Conservation (phyloP, 1,284 basidiomycete species). For the Boletellus dicymbophilus region DNA sequence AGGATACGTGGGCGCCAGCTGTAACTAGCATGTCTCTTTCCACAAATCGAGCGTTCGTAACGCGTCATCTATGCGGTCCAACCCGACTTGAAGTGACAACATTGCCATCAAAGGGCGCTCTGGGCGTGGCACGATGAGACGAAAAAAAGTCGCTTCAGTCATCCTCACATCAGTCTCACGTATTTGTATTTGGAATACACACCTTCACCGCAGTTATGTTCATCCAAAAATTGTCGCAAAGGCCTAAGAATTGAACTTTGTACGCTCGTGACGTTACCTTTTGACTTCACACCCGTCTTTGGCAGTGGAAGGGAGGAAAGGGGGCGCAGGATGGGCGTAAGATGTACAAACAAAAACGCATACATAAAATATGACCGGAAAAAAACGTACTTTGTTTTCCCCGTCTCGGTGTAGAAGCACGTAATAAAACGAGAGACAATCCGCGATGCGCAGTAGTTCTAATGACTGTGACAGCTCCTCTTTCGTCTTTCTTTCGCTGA, state of each 20-base stretch:
- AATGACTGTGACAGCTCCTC: constrained; percentile 28
- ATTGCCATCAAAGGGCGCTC: constrained; percentile 28
- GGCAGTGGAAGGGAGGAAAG: no score
- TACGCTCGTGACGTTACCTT: constrained; percentile 20
- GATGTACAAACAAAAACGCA: no score
- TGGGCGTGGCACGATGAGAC: constrained; percentile 7
- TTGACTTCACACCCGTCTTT: constrained; percentile 26
- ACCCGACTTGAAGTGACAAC: constrained; percentile 22
- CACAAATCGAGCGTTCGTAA: constrained; percentile 15
- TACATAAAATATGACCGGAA: no score
- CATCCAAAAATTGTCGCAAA: constrained; percentile 23
- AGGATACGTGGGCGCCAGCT: no score
- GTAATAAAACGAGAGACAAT: constrained; percentile 36
- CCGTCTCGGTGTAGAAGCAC: constrained; percentile 29
- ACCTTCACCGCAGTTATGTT: constrained; percentile 22
- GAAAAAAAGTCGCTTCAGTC: no score
- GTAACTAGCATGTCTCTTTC: no score
- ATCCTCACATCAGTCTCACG: not conserved
- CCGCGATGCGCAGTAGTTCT: constrained; percentile 30
- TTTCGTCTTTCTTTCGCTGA: constrained; percentile 14
- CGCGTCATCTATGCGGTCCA: constrained; percentile 31
- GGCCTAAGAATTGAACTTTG: constrained; percentile 24
- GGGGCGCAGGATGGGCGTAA: no score
- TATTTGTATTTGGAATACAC: constrained; percentile 3
- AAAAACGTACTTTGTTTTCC: constrained; percentile 21